Percentiles rank a stretch among this genome's conserved stretches.
Evolutionary conservation across 2,329 filamentous ascomycete species (phyloP).

Genomic region (Aspergillus felis): DNA sequence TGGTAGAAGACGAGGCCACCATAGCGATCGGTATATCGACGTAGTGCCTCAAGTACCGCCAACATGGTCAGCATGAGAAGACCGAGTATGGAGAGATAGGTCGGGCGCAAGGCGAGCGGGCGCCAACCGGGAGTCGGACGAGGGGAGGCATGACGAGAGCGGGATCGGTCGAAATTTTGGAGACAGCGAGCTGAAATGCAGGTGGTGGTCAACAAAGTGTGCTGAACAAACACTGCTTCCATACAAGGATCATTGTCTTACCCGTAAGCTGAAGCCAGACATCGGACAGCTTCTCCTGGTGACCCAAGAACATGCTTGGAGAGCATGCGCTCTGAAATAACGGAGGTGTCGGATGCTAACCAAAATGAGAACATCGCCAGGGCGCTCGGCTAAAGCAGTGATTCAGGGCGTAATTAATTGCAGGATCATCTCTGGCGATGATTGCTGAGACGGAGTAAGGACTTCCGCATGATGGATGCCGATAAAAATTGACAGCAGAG

Average conservation of each 20-base stretch:
- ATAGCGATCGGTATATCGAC: constrained; percentile 25
- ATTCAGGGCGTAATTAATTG: neutral
- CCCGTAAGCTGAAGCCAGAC: constrained; percentile 13
- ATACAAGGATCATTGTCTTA: neutral
- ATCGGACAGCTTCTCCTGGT: constrained; percentile 9
- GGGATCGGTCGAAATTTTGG: neutral
- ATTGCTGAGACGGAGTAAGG: neutral
- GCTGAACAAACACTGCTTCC: neutral
- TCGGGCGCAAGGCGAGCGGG: constrained; percentile 29
- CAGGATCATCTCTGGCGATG: constrained; percentile 2
- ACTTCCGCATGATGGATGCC: constrained; percentile 1
- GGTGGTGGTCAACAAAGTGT: neutral
- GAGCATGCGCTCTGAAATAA: constrained; percentile 12
- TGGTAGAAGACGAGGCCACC: constrained; percentile 28
- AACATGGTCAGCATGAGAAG: constrained; percentile 23
- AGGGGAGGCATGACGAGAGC: constrained; percentile 2
- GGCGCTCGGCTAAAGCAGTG: neutral
- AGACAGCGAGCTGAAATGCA: neutral
- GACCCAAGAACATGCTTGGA: constrained; percentile 15
- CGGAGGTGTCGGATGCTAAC: neutral
- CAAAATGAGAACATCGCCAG: neutral
- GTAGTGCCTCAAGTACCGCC: constrained; percentile 24
- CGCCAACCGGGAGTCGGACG: constrained; percentile 22
- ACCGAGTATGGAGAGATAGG: constrained; percentile 22
- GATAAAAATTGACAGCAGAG: neutral